Conservation (phyloP, 345 rosid genomes). For the Brassica rapa region DNA sequence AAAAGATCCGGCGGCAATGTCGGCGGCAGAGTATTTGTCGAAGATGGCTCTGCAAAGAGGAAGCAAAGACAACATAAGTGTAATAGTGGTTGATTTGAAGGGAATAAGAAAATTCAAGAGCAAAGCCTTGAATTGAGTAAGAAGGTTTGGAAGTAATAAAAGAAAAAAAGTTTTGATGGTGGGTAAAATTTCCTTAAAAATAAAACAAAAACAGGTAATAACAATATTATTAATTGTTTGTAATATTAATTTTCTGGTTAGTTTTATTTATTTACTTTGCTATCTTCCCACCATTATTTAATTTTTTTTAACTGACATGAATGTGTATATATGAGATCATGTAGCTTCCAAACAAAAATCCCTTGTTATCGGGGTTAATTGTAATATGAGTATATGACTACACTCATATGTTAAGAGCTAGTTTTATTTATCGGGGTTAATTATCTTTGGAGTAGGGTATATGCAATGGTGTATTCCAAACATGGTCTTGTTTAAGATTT, state of each 20-base stretch:
- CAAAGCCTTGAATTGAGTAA: conserved; percentile 32
- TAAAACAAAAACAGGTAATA: conserved; percentile 16
- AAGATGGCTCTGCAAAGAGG: conserved; percentile 72
- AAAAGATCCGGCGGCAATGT: conserved; percentile 66
- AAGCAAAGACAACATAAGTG: conserved; percentile 82
- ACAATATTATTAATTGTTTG: conserved; percentile 30
- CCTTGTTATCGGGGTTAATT: conserved; percentile 29
- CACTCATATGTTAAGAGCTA: neutral
- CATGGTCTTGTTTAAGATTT: neutral
- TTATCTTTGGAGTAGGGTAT: neutral
- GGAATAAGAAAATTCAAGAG: conserved; percentile 62
- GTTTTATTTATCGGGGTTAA: neutral
- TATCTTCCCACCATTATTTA: conserved; percentile 28
- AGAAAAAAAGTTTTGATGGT: conserved; percentile 33
- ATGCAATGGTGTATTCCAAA: neutral
- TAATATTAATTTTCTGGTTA: conserved; percentile 24
- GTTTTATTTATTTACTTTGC: conserved; percentile 1
- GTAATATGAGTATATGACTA: conserved; percentile 23
- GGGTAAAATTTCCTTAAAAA: conserved; percentile 12
- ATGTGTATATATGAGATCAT: conserved; percentile 25
- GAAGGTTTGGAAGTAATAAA: conserved; percentile 27
- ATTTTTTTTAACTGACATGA: conserved; percentile 24
- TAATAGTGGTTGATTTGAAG: conserved; percentile 70
- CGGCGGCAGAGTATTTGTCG: conserved; percentile 69
- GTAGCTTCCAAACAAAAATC: conserved; percentile 25